phyloP scores from a whole-genome alignment of 2,329 filamentous ascomycete genomes.

The Neofusicoccum sp. region DNA sequence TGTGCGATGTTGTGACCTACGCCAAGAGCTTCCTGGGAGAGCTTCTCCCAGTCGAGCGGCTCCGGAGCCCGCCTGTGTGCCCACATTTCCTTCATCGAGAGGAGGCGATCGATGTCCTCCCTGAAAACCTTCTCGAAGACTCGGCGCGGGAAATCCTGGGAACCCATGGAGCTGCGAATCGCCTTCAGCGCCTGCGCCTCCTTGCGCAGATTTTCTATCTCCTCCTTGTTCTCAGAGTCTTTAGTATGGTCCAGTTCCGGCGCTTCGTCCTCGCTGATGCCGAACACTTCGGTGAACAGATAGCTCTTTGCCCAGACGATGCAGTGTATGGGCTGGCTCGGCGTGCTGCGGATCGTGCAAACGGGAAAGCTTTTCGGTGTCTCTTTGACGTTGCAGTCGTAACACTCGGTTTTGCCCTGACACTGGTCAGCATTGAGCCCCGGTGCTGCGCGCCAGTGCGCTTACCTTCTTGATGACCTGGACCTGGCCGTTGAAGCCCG shows the following conservation, averaged over 20 bases:
- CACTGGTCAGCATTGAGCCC: not conserved
- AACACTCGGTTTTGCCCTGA: slow-evolving; percentile 82
- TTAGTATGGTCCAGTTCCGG: slow-evolving; percentile 75
- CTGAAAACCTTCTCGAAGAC: slow-evolving; percentile 94
- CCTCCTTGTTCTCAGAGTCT: slow-evolving; percentile 77
- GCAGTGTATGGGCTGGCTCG: slow-evolving; percentile 94
- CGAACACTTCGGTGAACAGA: slow-evolving; percentile 90
- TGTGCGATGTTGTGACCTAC: slow-evolving; percentile 55
- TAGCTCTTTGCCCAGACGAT: slow-evolving; percentile 99
- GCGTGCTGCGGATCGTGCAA: slow-evolving; percentile 94
- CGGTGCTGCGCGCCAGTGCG: not conserved
- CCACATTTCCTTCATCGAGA: slow-evolving; percentile 96
- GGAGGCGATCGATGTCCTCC: slow-evolving; percentile 76
- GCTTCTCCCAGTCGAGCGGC: slow-evolving; percentile 65
- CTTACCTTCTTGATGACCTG: slow-evolving; percentile 84
- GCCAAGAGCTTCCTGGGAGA: slow-evolving; percentile 55
- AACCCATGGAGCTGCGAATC: slow-evolving; percentile 79
- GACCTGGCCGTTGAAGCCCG: slow-evolving; percentile 95
- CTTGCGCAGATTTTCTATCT: slow-evolving; percentile 82
- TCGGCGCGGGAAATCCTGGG: slow-evolving; percentile 69
- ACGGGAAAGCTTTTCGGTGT: slow-evolving; percentile 91
- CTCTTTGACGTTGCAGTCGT: slow-evolving; percentile 89
- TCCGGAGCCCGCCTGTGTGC: slow-evolving; percentile 74
- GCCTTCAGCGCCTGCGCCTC: slow-evolving; percentile 81
- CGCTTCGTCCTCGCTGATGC: slow-evolving; percentile 81